Conservation (phyloP, 768 basidiomycete species). For the Tephrocybe sp. region DNA sequence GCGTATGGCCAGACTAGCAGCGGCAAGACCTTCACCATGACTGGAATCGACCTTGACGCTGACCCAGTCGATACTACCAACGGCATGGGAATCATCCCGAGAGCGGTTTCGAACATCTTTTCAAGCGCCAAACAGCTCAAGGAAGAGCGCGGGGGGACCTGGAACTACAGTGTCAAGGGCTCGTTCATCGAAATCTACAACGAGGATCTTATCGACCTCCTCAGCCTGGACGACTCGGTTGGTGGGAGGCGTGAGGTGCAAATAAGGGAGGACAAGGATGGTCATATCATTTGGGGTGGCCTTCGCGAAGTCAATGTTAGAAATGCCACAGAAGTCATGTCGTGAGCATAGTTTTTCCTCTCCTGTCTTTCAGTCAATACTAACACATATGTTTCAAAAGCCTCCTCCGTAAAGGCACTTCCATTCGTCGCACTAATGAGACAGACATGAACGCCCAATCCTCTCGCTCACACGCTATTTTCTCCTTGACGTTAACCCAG, state of each 20-base stretch:
- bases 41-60: slow-evolving; percentile 87
- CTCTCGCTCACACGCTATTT: slow-evolving; percentile 98
- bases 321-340: slow-evolving; percentile 88
- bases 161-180: slow-evolving; percentile 81
- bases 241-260: slow-evolving; percentile 83
- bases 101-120: slow-evolving; percentile 91
- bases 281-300: slow-evolving; percentile 96
- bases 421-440: slow-evolving; percentile 91
- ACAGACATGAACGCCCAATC: slow-evolving; percentile 99
- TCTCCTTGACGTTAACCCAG: slow-evolving; percentile 92
- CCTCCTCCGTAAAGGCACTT: slow-evolving; percentile 85
- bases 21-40: slow-evolving; percentile 98
- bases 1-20: slow-evolving; percentile 98
- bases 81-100: slow-evolving; percentile 93
- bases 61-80: slow-evolving; percentile 82
- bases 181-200: slow-evolving; percentile 99
- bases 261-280: slow-evolving; percentile 96
- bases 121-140: slow-evolving; percentile 71
- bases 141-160: slow-evolving; percentile 71
- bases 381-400: slow-evolving; percentile 36
- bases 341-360: slow-evolving; percentile 48
- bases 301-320: slow-evolving; percentile 90
- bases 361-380: slow-evolving; percentile 6
- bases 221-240: slow-evolving; percentile 68
- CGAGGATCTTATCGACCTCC: slow-evolving; percentile 95